Evolutionary conservation across 768 basidiomycete species (phyloP), one percentile per base, ranked within the genome.

Genomic region (Leccinum aurantiacum): DNA sequence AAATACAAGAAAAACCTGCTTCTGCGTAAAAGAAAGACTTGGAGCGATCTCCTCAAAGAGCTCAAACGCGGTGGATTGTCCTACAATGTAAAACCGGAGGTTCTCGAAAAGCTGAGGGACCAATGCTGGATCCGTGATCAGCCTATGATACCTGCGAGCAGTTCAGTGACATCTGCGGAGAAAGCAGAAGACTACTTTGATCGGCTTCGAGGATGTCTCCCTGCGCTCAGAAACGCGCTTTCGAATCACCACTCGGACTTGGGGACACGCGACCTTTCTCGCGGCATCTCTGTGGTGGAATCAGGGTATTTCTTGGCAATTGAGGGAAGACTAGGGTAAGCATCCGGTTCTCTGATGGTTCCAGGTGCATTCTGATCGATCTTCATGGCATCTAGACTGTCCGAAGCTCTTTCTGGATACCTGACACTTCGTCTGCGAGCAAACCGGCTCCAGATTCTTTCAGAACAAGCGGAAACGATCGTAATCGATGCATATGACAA

Each of bases 21-120:
- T 44, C 83, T 84, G 4, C 84, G 92, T 52, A 99, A 98, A 77
- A 80, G 90, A 62, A 92, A 91, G 69, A 95, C 95, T 1, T 93
- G 89, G 84, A 87, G 89, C 27, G 95, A 98, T 69, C 78, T 97
- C 19, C 77, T 97, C 62, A 96, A 94, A 73, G 93, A 95, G 68
- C 77, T 97, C 56, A 91, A 91, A 71, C 81, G 83, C 2, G 78
- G 84, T 19, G 97, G 97, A 19, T 80, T 98, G 55, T 78, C 92
- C 0, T 74, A 79, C 44, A 89, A 84, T 55, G 75, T 92, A 54
- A 90, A 88, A 68, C 83, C 91, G 1, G 89, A 90, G 24, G 70
- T 88, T 25, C 79, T 93, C 4, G 76, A 74, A 22, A 82, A 77
- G 41, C 83, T 89, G 60, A 68, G 71, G 24, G 82, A 85, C 60